Evolutionary conservation across 192 early-diverging fungal species (phyloP).

Genomic region (Mortierella antarctica): DNA sequence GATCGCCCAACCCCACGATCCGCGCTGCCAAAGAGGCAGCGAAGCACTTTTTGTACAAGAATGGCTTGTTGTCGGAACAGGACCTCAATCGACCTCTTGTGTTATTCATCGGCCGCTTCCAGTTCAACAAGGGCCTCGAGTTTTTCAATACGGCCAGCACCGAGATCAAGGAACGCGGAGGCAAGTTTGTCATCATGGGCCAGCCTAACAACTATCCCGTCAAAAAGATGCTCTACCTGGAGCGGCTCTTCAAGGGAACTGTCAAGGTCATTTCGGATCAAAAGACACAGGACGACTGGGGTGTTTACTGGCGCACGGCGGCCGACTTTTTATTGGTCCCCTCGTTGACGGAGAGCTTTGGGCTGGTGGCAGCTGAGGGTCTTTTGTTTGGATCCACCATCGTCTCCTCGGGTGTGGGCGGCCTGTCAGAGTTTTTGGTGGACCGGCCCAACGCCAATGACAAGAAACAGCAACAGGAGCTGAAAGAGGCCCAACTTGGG

Average conservation of each 20-base stretch:
- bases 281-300: conserved; percentile 59
- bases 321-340: conserved; percentile 67
- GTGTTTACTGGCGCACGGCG: conserved; percentile 59
- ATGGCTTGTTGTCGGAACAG: conserved; percentile 40
- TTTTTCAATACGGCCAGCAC: conserved; percentile 52
- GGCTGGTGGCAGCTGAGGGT: conserved; percentile 66
- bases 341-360: conserved; percentile 65
- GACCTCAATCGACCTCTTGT: conserved; percentile 58
- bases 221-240: conserved; percentile 45
- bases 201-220: conserved; percentile 64
- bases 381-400: conserved; percentile 65
- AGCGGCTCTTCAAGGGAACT: conserved; percentile 49
- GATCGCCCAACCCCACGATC: conserved; percentile 21
- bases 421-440: conserved; percentile 62
- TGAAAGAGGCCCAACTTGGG: conserved; percentile 12
- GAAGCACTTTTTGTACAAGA: conserved; percentile 57
- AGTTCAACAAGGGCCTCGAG: conserved; percentile 68
- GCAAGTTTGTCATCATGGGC: conserved; percentile 65
- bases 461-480: conserved; percentile 15
- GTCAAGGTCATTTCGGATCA: conserved; percentile 52
- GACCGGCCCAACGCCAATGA: conserved; percentile 55
- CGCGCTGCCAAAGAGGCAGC: conserved; percentile 58
- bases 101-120: conserved; percentile 65
- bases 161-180: conserved; percentile 50
- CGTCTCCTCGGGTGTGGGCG: conserved; percentile 63